phyloP scores from a whole-genome alignment of 495 filamentous ascomycete species.

The Aspergillus conjunctus region DNA sequence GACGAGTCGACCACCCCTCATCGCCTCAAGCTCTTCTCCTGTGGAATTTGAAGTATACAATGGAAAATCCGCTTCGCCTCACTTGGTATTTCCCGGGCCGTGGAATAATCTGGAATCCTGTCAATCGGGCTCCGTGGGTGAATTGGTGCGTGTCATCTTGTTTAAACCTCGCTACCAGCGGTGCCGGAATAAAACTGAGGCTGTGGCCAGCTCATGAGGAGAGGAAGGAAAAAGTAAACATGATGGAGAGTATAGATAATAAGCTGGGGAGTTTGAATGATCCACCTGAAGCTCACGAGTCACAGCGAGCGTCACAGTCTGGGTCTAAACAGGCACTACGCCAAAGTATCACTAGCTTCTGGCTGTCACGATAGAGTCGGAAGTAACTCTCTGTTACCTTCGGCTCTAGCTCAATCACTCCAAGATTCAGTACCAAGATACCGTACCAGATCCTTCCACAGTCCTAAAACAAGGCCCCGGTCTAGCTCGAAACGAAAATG shows the following conservation, averaged over 20 bases:
- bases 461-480: constrained; percentile 19
- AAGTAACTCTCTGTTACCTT: constrained; percentile 7
- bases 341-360: not conserved
- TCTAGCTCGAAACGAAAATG: constrained; percentile 17
- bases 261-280: not conserved
- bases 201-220: not conserved
- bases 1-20: too few species aligned
- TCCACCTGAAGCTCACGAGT: not conserved
- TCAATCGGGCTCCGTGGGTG: too few species aligned
- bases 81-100: too few species aligned
- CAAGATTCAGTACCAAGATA: constrained; percentile 3
- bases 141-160: too few species aligned
- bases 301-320: too few species aligned
- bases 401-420: constrained; percentile 5
- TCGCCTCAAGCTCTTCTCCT: not conserved
- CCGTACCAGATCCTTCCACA: constrained; percentile 2
- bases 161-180: not conserved
- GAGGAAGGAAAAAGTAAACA: constrained; percentile 1
- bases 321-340: too few species aligned
- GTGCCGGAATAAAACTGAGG: not conserved
- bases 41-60: too few species aligned
- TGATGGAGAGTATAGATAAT: not conserved
- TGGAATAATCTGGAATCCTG: too few species aligned
- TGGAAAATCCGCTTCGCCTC: too few species aligned
- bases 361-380: constrained; percentile 1